phyloP scores from a whole-genome alignment of 257 asterid genomes.

The Gentiana macrophylla region DNA sequence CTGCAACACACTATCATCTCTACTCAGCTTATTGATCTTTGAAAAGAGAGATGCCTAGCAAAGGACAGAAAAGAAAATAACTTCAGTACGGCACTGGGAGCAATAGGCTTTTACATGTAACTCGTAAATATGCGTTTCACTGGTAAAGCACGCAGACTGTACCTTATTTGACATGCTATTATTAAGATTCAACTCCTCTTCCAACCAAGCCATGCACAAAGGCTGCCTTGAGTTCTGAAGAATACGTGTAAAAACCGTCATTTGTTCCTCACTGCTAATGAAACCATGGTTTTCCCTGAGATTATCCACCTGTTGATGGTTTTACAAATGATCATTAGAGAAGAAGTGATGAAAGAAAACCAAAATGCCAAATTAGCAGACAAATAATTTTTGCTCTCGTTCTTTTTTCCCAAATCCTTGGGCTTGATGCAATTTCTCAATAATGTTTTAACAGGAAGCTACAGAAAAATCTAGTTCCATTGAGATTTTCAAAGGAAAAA shows the following conservation, averaged over 20 bases:
- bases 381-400: background rate
- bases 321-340: background rate
- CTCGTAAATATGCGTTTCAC: background rate
- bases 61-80: conserved; percentile 11
- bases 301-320: conserved; percentile 46
- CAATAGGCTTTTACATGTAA: background rate
- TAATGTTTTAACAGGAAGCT: background rate
- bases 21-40: conserved; percentile 45
- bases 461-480: background rate
- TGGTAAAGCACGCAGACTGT: conserved; percentile 11
- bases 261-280: conserved; percentile 23
- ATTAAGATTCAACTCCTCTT: conserved; percentile 60
- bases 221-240: conserved; percentile 59
- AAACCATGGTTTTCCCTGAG: conserved; percentile 33
- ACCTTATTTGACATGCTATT: conserved; percentile 54
- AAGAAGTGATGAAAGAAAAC: background rate
- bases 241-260: conserved; percentile 34
- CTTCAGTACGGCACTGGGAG: background rate
- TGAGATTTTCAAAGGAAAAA: background rate
- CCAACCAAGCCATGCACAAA: conserved; percentile 80
- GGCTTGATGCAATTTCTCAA: background rate
- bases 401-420: background rate
- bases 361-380: background rate
- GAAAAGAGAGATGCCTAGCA: conserved; percentile 54
- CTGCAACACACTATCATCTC: conserved; percentile 45